Conservation (phyloP, 352 stramenopile genomes). For the Globisporangium carolinianum region DNA sequence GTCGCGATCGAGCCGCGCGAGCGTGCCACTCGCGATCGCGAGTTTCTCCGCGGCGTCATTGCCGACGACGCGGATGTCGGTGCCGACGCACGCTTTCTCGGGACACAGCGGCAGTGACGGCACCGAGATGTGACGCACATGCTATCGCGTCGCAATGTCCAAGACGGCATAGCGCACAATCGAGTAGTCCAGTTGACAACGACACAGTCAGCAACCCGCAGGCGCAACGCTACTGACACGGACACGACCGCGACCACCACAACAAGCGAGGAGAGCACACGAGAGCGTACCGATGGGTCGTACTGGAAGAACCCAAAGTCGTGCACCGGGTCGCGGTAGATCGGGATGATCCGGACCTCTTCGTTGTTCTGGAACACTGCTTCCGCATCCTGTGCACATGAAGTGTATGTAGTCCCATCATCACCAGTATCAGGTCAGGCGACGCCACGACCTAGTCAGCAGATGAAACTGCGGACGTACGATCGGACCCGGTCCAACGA, state of each 20-base stretch:
- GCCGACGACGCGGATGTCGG: constrained; percentile 89
- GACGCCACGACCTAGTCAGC: background rate
- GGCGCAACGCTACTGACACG: background rate
- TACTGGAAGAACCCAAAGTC: constrained; percentile 93
- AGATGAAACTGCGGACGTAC: constrained; percentile 27
- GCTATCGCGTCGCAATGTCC: constrained; percentile 17
- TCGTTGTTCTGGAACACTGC: constrained; percentile 93
- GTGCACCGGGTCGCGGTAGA: constrained; percentile 91
- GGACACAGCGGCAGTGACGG: constrained; percentile 73
- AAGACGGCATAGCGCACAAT: background rate
- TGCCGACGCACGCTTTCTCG: constrained; percentile 84
- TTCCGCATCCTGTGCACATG: constrained; percentile 59
- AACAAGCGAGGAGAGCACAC: background rate
- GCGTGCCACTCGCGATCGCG: constrained; percentile 87
- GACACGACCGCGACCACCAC: background rate
- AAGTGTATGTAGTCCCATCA: background rate
- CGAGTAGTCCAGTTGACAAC: background rate
- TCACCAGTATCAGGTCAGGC: constrained; percentile 4
- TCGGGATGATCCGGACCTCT: constrained; percentile 87
- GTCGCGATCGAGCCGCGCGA: constrained; percentile 88
- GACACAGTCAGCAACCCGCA: background rate
- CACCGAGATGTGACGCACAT: constrained; percentile 82
- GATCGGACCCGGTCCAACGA: constrained; percentile 81
- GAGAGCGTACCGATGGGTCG: constrained; percentile 49
- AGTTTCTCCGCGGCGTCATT: constrained; percentile 92